Evolutionary conservation across 495 filamentous ascomycete genomes (phyloP).

Genomic region (Trichoderma asperelloides): DNA sequence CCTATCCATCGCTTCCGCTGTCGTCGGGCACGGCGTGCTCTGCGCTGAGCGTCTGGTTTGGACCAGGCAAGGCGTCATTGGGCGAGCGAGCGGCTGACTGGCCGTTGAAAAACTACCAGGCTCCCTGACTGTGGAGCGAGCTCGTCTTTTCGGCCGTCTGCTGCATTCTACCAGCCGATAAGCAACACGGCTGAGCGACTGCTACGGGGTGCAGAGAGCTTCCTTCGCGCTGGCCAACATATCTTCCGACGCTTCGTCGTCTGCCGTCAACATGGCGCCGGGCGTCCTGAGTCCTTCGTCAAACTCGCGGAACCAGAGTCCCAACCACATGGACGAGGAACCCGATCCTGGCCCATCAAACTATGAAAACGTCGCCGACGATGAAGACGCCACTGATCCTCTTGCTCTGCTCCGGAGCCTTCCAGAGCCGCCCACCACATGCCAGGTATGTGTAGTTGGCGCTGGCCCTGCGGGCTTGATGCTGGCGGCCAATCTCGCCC

Average conservation of each 20-base stretch:
- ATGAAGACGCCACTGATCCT: constrained; percentile 22
- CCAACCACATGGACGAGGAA: not conserved
- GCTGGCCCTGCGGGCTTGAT: constrained; percentile 64
- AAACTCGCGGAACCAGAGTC: not conserved
- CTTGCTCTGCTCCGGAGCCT: constrained; percentile 28
- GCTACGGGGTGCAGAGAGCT: not conserved
- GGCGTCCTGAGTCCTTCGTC: not conserved
- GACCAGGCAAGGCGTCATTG: not conserved
- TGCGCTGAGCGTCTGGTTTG: not conserved
- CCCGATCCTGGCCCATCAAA: not conserved
- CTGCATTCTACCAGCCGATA: not conserved
- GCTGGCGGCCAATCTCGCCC: constrained; percentile 59
- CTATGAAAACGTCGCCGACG: constrained; percentile 8
- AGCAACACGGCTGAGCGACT: not conserved
- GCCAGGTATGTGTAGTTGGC: constrained; percentile 57
- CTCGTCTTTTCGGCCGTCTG: not conserved
- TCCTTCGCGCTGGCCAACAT: not conserved
- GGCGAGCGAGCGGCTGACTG: not conserved
- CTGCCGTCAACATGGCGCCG: constrained; percentile 3
- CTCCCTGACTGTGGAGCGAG: constrained; percentile 5
- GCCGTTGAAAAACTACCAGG: not conserved
- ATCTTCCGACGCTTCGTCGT: not conserved
- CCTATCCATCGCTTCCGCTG: not conserved
- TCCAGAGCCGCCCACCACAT: constrained; percentile 26
- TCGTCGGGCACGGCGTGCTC: not conserved